These are phyloP conservation scores for Chrysosporium keratinophilum DNA, from an alignment of 2,329 filamentous ascomycete genomes.

Conservation along the genomic window DNA sequence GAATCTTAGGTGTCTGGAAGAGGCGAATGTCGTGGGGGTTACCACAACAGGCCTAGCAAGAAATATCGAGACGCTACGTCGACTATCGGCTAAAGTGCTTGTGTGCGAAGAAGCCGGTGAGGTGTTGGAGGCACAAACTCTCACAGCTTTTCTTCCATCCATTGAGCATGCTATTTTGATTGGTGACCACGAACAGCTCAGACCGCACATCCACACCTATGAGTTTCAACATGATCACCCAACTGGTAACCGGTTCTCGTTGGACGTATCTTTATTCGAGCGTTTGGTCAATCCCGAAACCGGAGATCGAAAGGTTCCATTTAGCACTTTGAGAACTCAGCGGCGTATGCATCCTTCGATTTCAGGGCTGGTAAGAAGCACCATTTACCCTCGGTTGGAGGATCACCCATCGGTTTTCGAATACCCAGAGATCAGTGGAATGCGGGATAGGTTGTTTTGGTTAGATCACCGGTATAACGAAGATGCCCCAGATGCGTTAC, in stretches of 20 bases:
- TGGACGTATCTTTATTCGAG: conserved; percentile 58
- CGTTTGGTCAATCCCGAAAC: conserved; percentile 6
- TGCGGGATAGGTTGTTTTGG: conserved; percentile 44
- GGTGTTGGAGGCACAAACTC: conserved; percentile 57
- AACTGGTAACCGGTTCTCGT: conserved; percentile 31
- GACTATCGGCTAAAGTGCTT: conserved; percentile 48
- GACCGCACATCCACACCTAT: conserved; percentile 57
- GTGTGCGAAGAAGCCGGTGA: conserved; percentile 65
- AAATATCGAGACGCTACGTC: conserved; percentile 45
- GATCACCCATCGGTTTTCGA: conserved; percentile 37
- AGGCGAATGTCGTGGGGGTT: conserved; percentile 54
- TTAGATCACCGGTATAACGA: conserved; percentile 41
- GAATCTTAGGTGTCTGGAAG: conserved; percentile 38
- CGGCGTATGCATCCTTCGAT: conserved; percentile 57
- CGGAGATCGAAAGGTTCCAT: conserved; percentile 24
- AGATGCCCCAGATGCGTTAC: conserved; percentile 20
- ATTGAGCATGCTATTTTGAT: conserved; percentile 59
- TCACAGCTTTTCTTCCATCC: conserved; percentile 48
- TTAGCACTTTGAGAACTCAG: conserved; percentile 46
- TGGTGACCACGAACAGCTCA: conserved; percentile 62
- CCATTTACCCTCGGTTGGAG: conserved; percentile 47
- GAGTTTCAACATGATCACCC: conserved; percentile 49
- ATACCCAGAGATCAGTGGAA: conserved; percentile 39
- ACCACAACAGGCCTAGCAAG: conserved; percentile 63
- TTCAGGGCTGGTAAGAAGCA: conserved; percentile 46